A percentile compares a stretch with the other conserved stretches of the same genome.
phyloP scores from a whole-genome alignment of 2,329 filamentous ascomycete species.

The Gremmenia infestans region DNA sequence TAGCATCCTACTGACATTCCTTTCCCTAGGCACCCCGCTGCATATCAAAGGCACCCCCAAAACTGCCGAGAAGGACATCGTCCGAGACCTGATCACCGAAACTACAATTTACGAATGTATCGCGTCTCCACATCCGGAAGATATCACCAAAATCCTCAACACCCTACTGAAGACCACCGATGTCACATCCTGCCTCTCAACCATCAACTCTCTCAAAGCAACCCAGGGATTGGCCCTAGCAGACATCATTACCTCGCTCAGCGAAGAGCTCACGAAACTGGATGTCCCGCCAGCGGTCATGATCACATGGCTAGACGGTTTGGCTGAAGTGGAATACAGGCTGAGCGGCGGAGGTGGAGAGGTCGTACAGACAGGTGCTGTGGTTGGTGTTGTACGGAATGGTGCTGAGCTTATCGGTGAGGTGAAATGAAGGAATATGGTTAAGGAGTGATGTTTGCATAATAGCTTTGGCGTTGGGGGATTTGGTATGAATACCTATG shows the following conservation, averaged over 20 bases:
- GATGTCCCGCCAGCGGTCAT: conserved; percentile 84
- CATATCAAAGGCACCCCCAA: conserved; percentile 55
- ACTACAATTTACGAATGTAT: conserved; percentile 96
- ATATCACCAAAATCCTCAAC: conserved; percentile 77
- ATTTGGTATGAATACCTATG: background rate
- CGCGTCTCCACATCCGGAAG: conserved; percentile 85
- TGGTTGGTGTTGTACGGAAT: conserved; percentile 82
- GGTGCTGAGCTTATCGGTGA: conserved; percentile 70
- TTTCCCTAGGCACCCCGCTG: conserved; percentile 58
- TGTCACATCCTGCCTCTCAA: conserved; percentile 82
- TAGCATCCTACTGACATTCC: background rate
- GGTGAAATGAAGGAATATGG: conserved; percentile 12
- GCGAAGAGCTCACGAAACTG: conserved; percentile 75
- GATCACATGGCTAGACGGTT: conserved; percentile 84
- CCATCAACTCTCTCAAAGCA: conserved; percentile 82
- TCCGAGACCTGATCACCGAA: conserved; percentile 83
- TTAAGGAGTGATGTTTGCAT: background rate
- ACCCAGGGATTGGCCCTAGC: conserved; percentile 83
- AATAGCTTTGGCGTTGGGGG: conserved; percentile 6
- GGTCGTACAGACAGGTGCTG: conserved; percentile 82
- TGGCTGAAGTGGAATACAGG: conserved; percentile 90
- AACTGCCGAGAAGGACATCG: conserved; percentile 57
- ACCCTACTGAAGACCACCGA: conserved; percentile 81
- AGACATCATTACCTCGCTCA: conserved; percentile 83
- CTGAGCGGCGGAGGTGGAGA: conserved; percentile 85